A percentile compares a stretch with the other conserved stretches of the same genome.
These are phyloP conservation scores for Pseudopediastrum boryanum DNA, from an alignment of 139 green algal genomes.

Conservation along the genomic window DNA sequence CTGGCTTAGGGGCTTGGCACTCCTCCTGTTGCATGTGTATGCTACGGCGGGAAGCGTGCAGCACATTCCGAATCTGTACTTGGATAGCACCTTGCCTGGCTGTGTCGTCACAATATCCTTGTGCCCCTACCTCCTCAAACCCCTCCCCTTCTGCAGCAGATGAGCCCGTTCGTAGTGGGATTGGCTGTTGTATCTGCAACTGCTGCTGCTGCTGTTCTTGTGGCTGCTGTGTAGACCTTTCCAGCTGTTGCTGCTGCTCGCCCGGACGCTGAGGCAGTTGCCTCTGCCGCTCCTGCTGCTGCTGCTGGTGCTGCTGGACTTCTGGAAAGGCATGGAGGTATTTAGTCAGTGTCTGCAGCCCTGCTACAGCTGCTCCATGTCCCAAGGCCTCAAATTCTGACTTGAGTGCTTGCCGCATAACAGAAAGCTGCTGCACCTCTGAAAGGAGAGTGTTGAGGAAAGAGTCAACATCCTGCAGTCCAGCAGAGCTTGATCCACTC, in stretches of 20 bases:
- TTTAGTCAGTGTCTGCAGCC: slow-evolving; percentile 23
- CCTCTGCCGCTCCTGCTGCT: neutral
- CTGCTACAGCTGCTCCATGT: slow-evolving; percentile 35
- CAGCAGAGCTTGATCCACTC: too few species aligned
- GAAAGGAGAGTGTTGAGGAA: slow-evolving; percentile 1
- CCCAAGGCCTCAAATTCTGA: slow-evolving; percentile 60
- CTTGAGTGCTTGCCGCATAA: slow-evolving; percentile 50
- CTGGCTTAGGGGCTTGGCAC: too few species aligned
- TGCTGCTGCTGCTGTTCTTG: slow-evolving; percentile 1
- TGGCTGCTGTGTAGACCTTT: neutral
- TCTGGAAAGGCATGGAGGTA: neutral
- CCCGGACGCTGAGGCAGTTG: neutral
- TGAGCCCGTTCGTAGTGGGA: too few species aligned
- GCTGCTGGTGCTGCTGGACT: slow-evolving; percentile 20
- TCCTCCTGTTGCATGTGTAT: too few species aligned
- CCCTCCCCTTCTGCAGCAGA: too few species aligned
- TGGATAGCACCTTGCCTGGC: too few species aligned
- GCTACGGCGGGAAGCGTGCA: too few species aligned
- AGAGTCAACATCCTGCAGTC: too few species aligned
- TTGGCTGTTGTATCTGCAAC: too few species aligned
- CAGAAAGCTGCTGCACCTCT: slow-evolving; percentile 51
- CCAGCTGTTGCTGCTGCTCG: neutral
- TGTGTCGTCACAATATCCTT: too few species aligned
- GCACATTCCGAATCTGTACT: too few species aligned
- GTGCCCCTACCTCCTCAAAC: too few species aligned